Evolutionary conservation across 148 eudicot species (phyloP), one percentile per base, ranked within the genome.

Genomic region (Heliamphora exappendiculata): DNA sequence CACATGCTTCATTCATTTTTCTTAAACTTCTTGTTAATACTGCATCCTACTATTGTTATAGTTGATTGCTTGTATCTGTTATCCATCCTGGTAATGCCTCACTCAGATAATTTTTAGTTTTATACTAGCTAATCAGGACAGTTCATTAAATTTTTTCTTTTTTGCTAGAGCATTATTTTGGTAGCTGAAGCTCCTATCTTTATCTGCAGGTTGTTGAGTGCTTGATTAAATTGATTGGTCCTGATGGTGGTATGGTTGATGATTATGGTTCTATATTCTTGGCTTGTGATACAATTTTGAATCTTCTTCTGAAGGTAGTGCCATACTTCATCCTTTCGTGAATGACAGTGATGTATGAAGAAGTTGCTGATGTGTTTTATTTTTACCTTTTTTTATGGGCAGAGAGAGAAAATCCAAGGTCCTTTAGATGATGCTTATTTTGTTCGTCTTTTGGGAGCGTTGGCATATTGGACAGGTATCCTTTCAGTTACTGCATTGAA

Each of bases 231-330:
- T 77, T 94, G 82, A 72, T 92, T 67, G 68, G 67, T 47, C 75
- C 87, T 45, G 80, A 75, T 80, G 77, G 82, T 76, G 36, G 58
- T 70, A 71, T 53, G 39, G 53, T 29, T 53, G 88, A 85, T 72
- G 88, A 89, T 75, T 63, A 54, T 58, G 78, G 86, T 74, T 72
- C 87, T 63, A 77, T 90, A 78, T 90, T 77, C 77, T 82, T 94
- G 84, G 97, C 94, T 34, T 94, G 96, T 79, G 98, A 94, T 85
- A 92, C 90, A 58, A 77, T 92, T 41, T 58, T 92, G 84, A 94
- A 94, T 85, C 66, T 90, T 71, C 85, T 94, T 76, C 83, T 91
- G 83, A 94, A 87, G 98, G 98, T 93, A 87, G 64, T 70, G 33
- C 69, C 31, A 3, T 73, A 26, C 42, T 31, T 59, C 44, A 39